A percentile compares a stretch with the other conserved stretches of the same genome.
These are phyloP conservation scores for Coprinopsis cinerea DNA, from an alignment of 768 basidiomycete species.

Conservation along the genomic window DNA sequence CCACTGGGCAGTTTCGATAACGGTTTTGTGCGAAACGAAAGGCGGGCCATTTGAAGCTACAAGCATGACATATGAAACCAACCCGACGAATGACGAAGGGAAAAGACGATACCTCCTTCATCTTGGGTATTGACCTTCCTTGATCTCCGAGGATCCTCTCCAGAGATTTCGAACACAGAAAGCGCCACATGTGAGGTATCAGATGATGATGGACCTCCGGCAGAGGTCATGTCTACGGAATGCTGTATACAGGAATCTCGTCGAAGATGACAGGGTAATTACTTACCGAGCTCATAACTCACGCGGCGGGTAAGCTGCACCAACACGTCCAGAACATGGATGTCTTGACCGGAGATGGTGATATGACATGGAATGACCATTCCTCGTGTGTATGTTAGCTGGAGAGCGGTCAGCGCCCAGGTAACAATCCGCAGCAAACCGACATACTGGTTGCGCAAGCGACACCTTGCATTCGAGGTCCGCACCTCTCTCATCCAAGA, in stretches of 20 bases:
- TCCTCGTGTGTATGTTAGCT: not conserved
- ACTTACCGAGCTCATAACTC: not conserved
- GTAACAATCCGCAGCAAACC: not conserved
- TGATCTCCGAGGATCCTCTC: no score
- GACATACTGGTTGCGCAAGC: conserved; percentile 3
- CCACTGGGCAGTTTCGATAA: not conserved
- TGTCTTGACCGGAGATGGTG: not conserved
- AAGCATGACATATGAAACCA: no score
- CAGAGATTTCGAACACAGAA: no score
- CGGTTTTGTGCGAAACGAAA: not conserved
- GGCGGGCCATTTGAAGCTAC: not conserved
- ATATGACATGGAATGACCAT: conserved; percentile 1
- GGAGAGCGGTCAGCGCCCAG: not conserved
- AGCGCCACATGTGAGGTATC: no score
- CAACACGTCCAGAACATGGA: not conserved
- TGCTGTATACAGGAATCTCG: no score
- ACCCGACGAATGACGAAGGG: no score
- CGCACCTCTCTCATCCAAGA: not conserved
- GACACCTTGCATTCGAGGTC: not conserved
- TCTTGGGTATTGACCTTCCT: no score
- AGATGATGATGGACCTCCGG: no score
- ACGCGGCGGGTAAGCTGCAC: not conserved
- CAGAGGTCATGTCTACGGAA: no score
- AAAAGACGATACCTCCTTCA: no score
- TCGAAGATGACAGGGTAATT: not conserved